A percentile compares a stretch with the other conserved stretches of the same genome.
These are phyloP conservation scores for Karstenula rhodostoma DNA, from an alignment of 2,329 filamentous ascomycete genomes.

Conservation along the genomic window DNA sequence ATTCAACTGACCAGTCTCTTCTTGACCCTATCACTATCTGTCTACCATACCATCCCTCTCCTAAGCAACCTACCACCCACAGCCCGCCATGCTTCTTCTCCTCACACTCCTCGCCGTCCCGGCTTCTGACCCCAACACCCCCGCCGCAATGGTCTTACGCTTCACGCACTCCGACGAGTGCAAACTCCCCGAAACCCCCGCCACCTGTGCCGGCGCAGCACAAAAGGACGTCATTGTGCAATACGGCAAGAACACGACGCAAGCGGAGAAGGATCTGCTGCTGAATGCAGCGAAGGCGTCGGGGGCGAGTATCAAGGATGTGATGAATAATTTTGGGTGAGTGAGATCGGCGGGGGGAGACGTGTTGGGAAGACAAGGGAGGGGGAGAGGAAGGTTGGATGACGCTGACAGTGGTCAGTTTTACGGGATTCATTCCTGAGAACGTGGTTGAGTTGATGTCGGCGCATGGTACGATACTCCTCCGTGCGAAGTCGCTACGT, in stretches of 20 bases:
- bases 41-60: no score
- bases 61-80: background rate
- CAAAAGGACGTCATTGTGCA: constrained; percentile 29
- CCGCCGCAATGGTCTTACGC: background rate
- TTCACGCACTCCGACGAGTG: constrained; percentile 19
- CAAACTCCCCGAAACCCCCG: constrained; percentile 14
- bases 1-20: background rate
- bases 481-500: no score
- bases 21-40: no score
- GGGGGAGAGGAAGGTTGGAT: background rate
- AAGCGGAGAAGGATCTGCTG: constrained; percentile 17
- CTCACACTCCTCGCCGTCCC: background rate
- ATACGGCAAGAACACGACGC: constrained; percentile 15
- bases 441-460: constrained; percentile 22
- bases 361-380: background rate
- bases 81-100: background rate
- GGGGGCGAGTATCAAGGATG: constrained; percentile 21
- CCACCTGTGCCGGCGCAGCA: constrained; percentile 22
- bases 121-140: background rate
- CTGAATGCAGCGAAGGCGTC: constrained; percentile 20
- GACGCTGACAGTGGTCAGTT: constrained; percentile 15
- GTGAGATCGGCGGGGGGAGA: background rate
- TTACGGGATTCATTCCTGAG: constrained; percentile 26
- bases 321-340: constrained; percentile 25
- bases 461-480: constrained; percentile 9